Evolutionary conservation across 2,329 filamentous ascomycete species (phyloP), one percentile per base, ranked within the genome.

Genomic region (Penicillium sp.): DNA sequence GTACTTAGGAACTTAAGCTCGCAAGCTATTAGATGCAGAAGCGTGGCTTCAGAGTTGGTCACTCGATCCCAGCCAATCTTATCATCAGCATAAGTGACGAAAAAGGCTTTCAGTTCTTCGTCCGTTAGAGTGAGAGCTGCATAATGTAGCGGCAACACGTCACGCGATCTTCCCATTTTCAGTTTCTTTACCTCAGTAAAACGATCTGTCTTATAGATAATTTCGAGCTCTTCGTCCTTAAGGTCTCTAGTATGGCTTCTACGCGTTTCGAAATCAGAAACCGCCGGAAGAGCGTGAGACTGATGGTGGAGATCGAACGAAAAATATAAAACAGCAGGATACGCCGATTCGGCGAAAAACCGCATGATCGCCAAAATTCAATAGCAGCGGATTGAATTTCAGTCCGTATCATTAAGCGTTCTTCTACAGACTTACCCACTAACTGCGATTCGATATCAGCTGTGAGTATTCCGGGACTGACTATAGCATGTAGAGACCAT

Each of bases 1-100:
- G 58, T 63, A 55, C 61, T 66, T 26, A 58, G 56, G 40, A 61
- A 62, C 54, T 64, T 65, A 18, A 62, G 50, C 49, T 64, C 45
- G 45, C 42, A 63, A 42, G 67, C 67, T 56, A 62, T 61, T 56
- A 67, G 22, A 58, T 71, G 64, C 46, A 72, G 63, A 50, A 72
- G 53, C 37, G 64, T 69, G 50, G 65, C 61, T 49, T 65, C 61
- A 50, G 57, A 60, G 35, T 54, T 53, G 3, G 53, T 60, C 32
- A 64, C 45, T 57, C 50, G 47, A 48, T 59, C 14, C 34, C 34
- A 35, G 16, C 34, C 34, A 35, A 8, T n/a, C 34, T n/a, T 2
- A n/a, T 35, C 6, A 1, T 7, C 16, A 35, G 34, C 5, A 35
- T n/a, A 6, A 35, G 5, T n/a, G 14, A 35, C 3, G 34, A 35